Evolutionary conservation across 2,329 filamentous ascomycete species (phyloP).

Genomic region (Aspergillus glaucus): DNA sequence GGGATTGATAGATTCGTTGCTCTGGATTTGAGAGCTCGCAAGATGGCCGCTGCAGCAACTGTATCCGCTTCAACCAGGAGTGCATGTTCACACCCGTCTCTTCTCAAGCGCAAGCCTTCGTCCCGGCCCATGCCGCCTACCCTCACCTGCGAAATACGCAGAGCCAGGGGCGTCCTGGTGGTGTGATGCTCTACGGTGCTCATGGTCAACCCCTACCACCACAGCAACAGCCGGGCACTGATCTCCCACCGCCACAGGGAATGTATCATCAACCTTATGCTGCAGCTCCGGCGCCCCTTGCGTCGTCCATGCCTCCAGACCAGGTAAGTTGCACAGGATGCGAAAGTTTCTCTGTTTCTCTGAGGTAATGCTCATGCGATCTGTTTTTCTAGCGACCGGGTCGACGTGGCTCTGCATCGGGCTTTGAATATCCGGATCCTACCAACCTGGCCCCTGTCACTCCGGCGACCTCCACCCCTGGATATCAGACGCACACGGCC

Average conservation of each 20-base stretch:
- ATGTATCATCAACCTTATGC: slow-evolving; percentile 36
- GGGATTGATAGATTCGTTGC: slow-evolving; percentile 59
- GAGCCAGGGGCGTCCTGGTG: slow-evolving; percentile 26
- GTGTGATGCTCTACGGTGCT: slow-evolving; percentile 43
- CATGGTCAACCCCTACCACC: slow-evolving; percentile 45
- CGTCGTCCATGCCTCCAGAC: slow-evolving; percentile 36
- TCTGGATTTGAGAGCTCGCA: slow-evolving; percentile 67
- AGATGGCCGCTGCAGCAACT: slow-evolving; percentile 67
- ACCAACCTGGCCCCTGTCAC: slow-evolving; percentile 43
- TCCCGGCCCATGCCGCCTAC: slow-evolving; percentile 64
- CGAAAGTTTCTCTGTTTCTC: neutral
- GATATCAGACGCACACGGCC: slow-evolving; percentile 36
- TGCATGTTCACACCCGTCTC: slow-evolving; percentile 73
- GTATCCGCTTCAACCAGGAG: slow-evolving; percentile 66
- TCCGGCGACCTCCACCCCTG: slow-evolving; percentile 37
- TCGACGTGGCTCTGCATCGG: slow-evolving; percentile 39
- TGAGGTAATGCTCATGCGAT: neutral
- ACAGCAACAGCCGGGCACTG: slow-evolving; percentile 34
- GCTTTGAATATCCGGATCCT: slow-evolving; percentile 43
- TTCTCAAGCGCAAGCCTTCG: slow-evolving; percentile 67
- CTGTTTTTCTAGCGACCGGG: slow-evolving; percentile 26
- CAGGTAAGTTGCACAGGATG: slow-evolving; percentile 37
- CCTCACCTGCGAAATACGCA: slow-evolving; percentile 44
- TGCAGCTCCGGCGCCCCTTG: slow-evolving; percentile 29
- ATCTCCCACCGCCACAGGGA: slow-evolving; percentile 36